Evolutionary conservation across 2,329 filamentous ascomycete genomes (phyloP).

Genomic region (Paecilomyces sp.): DNA sequence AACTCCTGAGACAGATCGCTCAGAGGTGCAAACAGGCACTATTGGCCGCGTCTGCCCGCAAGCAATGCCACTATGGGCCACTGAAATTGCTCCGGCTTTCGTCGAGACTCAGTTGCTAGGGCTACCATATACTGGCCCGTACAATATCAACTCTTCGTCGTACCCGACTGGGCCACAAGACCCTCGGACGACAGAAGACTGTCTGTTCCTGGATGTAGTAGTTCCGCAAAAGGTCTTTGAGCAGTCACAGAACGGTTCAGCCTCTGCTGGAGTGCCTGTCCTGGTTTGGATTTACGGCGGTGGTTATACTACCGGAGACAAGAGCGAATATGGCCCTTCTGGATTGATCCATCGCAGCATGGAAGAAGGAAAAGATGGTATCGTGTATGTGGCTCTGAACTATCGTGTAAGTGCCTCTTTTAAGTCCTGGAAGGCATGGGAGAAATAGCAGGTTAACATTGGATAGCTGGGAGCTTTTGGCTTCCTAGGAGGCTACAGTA

Average conservation of each 20-base stretch:
- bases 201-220: slow-evolving; percentile 17
- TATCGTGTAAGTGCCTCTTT: background rate
- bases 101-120: background rate
- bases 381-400: background rate
- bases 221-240: slow-evolving; percentile 7
- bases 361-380: slow-evolving; percentile 13
- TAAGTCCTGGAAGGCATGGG: no score
- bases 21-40: slow-evolving; percentile 34
- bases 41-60: slow-evolving; percentile 9
- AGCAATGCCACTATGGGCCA: background rate
- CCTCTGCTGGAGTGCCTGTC: slow-evolving; percentile 12
- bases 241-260: background rate
- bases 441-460: background rate
- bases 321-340: slow-evolving; percentile 21
- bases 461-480: background rate
- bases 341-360: slow-evolving; percentile 32
- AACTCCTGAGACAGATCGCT: slow-evolving; percentile 32
- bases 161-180: slow-evolving; percentile 1
- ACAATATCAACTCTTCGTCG: background rate
- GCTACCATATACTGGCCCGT: background rate
- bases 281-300: slow-evolving; percentile 34
- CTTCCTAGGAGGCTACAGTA: background rate
- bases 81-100: background rate
- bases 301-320: slow-evolving; percentile 30
- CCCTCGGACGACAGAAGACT: slow-evolving; percentile 15